Evolutionary conservation across 192 early-diverging fungal genomes (phyloP).

Genomic region (Podila verticillata): DNA sequence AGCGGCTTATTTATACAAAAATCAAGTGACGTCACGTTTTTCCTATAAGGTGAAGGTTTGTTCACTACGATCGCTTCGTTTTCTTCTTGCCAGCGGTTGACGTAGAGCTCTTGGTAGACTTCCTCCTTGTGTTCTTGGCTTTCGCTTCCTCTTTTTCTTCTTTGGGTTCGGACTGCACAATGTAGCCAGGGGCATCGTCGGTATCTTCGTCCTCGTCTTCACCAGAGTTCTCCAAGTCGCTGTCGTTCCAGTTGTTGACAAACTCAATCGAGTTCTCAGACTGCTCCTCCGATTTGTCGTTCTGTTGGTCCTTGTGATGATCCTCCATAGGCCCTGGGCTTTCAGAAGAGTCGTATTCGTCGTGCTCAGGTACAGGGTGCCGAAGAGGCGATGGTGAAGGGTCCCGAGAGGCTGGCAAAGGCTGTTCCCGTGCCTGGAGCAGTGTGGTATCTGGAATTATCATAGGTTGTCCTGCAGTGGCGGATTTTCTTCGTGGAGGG

Average conservation of each 20-base stretch:
- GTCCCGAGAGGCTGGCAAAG: slow-evolving; percentile 36
- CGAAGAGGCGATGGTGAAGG: slow-evolving; percentile 37
- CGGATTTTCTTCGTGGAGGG: slow-evolving; percentile 51
- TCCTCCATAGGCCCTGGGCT: background rate
- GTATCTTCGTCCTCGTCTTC: slow-evolving; percentile 12
- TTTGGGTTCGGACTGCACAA: slow-evolving; percentile 7
- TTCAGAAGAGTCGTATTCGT: background rate
- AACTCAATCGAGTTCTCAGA: slow-evolving; percentile 41
- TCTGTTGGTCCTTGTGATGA: slow-evolving; percentile 1
- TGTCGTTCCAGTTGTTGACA: slow-evolving; percentile 52
- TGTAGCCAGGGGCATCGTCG: slow-evolving; percentile 14
- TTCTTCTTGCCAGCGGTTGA: no score
- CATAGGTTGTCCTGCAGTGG: background rate
- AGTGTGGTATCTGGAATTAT: slow-evolving; percentile 22
- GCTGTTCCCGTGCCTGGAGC: slow-evolving; percentile 30
- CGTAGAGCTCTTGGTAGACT: no score
- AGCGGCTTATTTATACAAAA: no score
- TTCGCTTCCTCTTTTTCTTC: background rate
- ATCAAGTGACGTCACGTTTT: no score
- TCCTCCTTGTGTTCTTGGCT: no score
- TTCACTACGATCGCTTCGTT: no score
- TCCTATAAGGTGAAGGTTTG: no score
- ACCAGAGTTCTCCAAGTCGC: slow-evolving; percentile 22
- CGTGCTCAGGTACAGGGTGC: slow-evolving; percentile 9
- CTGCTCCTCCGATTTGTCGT: slow-evolving; percentile 1